Evolutionary conservation across 2,329 filamentous ascomycete species (phyloP), one percentile per base, ranked within the genome.

Genomic region (Metarhizium brunneum): DNA sequence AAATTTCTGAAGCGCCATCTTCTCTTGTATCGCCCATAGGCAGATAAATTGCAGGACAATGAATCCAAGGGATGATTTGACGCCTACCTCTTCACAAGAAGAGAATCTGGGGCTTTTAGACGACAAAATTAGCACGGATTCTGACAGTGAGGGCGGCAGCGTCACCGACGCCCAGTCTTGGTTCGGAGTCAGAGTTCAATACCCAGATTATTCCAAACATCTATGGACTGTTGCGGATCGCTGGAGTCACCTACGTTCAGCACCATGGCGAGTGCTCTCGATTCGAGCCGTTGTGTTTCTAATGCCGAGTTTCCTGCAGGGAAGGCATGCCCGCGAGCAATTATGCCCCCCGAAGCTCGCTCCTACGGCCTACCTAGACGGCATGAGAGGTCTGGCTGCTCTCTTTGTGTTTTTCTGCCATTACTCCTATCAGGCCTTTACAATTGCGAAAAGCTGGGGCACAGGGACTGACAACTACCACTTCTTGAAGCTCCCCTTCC

Each of bases 321-420:
- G 72, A 50, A 71, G 71, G 32, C 65, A 74, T 56, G 69, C 69
- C 38, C 67, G 73, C 43, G 72, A 76, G 54, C 68, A 71, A 51
- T 68, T 69, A 52, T 69, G 70, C n/a, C 65, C 69, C 4, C 66
- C 72, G 29, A 73, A 71, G 50, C 67, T 77, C n/a, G 65, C 72
- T 40, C 79, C 80, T 16, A 83, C 80, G 8, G 73, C 80, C 7
- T 82, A 83, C 61, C 77, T 83, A 50, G 80, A 83, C 61, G 80
- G 80, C 57, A 77, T 83, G 71, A 75, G 80, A 58, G 80, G 80
- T 14, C 65, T 82, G 13, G 80, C 79, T 43, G 79, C 79, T 5
- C 71, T 82, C 36, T 73, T 78, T 57, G 80, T 83, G 58, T 79
- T 77, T 65, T 77, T 81, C 65, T 83, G 79, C 60, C 80, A 83